Base-by-base conservation (phyloP, 1,139 yeast genomes). In the Debaryomyces udenii region DNA sequence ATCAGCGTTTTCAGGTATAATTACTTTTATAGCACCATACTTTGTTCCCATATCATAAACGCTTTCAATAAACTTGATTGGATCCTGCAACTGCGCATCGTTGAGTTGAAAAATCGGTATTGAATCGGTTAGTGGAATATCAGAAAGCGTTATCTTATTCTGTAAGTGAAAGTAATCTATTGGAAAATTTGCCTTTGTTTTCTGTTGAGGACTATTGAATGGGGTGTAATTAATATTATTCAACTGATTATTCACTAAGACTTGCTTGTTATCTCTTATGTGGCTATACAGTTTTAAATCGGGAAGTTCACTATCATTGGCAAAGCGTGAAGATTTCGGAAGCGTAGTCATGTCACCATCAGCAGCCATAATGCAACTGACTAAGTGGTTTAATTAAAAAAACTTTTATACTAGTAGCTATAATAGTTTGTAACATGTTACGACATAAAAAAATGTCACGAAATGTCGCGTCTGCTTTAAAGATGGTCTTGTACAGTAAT, bases 1-100 rank as follows among this genome's bases (percentile, higher is more conserved):
- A 14, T 62, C 52, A 66, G 74, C 38, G 52, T 59, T 42, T 41
- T 49, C 29, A 6, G 86, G 85, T 0, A 86, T 78, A n/a, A 73
- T 67, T 15, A 89, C 64, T 57, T 86, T 88, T 22, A 87, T 70
- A n/a, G 91, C 93, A 1, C 96, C 96, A 55, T 70, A 75, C 35
- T 66, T 54, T 40, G 59, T 58, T 1, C 89, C 91, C 3, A 64
- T 66, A 17, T 59, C 56, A 18, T 47, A 42, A 2, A 78, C 55
- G 17, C 72, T 63, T 46, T 80, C 83, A 35, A 83, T 70, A 44
- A 78, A 74, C 26, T 55, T 56, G 11, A 78, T 62, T 2, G 82
- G 81, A 56, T 82, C 85, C 16, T 65, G 56, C 43, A 73, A 70
- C 45, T 76, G 76, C 5, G 65, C 66, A 24, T 61, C 64, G 7